Percentiles rank a stretch among this genome's conserved stretches.
These are phyloP conservation scores for Alternaria sp. DNA, from an alignment of 2,329 filamentous ascomycete genomes.

Conservation along the genomic window DNA sequence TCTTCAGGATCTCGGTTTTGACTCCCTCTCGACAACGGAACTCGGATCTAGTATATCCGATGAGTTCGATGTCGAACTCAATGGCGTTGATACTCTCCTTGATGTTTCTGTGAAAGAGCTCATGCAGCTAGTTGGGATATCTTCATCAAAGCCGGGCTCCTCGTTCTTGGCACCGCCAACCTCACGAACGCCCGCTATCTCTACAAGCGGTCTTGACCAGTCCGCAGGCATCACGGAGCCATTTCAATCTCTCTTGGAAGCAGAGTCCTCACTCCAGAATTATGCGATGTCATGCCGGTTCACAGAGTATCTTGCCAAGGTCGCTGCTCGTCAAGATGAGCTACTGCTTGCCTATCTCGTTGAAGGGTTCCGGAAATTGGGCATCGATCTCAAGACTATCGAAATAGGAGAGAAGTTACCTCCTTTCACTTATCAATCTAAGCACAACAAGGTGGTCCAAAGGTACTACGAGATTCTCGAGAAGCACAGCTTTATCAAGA, in stretches of 20 bases:
- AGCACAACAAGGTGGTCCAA: slow-evolving; percentile 15
- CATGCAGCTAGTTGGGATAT: slow-evolving; percentile 2
- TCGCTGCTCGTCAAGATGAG: slow-evolving; percentile 18
- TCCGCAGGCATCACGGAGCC: slow-evolving; percentile 1
- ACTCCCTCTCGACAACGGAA: slow-evolving; percentile 18
- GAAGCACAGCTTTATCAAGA: slow-evolving; percentile 13
- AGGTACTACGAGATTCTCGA: slow-evolving; percentile 19
- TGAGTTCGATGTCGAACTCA: slow-evolving; percentile 13
- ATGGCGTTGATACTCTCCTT: slow-evolving; percentile 9
- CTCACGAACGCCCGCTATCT: background rate
- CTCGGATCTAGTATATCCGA: slow-evolving; percentile 12
- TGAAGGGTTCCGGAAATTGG: slow-evolving; percentile 21
- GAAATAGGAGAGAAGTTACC: slow-evolving; percentile 11
- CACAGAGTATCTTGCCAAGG: slow-evolving; percentile 8
- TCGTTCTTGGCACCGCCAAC: background rate
- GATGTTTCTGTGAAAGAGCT: slow-evolving; percentile 13
- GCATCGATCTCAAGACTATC: slow-evolving; percentile 11
- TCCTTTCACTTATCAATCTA: slow-evolving; percentile 8
- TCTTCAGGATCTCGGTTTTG: slow-evolving; percentile 19
- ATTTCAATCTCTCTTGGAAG: slow-evolving; percentile 10
- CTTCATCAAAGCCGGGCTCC: background rate
- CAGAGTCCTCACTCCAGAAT: background rate
- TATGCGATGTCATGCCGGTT: slow-evolving; percentile 14
- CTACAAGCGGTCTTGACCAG: background rate
- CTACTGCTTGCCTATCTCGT: slow-evolving; percentile 24